A percentile compares a stretch with the other conserved stretches of the same genome.
Evolutionary conservation across 2,329 filamentous ascomycete species (phyloP).

Genomic region (Neocatenulostroma microsporum): DNA sequence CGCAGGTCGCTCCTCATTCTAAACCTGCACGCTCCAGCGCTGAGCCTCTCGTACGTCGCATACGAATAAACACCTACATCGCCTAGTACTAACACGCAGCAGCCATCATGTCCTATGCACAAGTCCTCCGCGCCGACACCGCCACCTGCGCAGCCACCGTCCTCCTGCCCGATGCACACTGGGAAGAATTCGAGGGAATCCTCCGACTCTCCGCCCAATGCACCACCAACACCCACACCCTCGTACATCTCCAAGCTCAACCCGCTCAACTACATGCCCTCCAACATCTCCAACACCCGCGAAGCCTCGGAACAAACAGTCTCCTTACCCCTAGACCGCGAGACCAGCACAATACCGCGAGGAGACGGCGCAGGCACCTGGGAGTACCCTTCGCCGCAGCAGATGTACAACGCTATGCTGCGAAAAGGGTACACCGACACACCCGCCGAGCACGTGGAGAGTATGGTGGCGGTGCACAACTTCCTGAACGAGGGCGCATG

Average conservation of each 20-base stretch:
- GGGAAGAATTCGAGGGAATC: too few species aligned
- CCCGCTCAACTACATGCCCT: conserved; percentile 93
- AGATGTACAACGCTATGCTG: conserved; percentile 98
- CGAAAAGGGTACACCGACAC: conserved; percentile 95
- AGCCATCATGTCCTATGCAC: conserved; percentile 67
- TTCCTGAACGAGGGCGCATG: conserved; percentile 97
- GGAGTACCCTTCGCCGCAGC: conserved; percentile 97
- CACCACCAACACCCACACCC: conserved; percentile 26
- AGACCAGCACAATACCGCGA: conserved; percentile 84
- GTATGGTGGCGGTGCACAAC: conserved; percentile 97
- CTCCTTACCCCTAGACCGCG: conserved; percentile 68
- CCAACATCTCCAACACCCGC: conserved; percentile 70
- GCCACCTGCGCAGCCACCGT: conserved; percentile 19
- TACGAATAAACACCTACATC: conserved; percentile 3
- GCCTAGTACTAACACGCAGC: conserved; percentile 9
- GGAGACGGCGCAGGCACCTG: conserved; percentile 69
- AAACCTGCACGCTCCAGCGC: conserved; percentile 38
- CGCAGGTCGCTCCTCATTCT: conserved; percentile 42
- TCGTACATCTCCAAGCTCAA: conserved; percentile 61
- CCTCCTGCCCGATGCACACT: too few species aligned
- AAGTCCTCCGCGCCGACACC: conserved; percentile 35
- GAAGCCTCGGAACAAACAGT: conserved; percentile 61
- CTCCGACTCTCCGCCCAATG: conserved; percentile 35
- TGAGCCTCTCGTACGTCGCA: conserved; percentile 48
- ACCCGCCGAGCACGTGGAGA: conserved; percentile 83